phyloP scores from a whole-genome alignment of 352 stramenopile species.

The Globisporangium acanthophoron region DNA sequence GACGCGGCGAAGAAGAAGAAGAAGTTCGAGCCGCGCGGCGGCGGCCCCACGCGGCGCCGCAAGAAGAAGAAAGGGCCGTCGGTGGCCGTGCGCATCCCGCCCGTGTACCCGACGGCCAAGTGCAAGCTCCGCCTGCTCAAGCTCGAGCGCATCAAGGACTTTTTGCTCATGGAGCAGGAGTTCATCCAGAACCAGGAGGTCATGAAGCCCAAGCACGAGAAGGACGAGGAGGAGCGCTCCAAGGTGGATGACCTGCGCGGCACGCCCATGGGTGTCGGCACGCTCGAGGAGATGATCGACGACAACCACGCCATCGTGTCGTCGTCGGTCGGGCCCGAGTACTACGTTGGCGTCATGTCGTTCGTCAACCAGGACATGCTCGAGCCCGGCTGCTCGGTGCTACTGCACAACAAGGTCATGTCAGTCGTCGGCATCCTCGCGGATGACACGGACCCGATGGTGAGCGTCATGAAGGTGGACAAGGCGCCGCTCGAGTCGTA shows the following conservation, averaged over 20 bases:
- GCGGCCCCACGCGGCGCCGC: conserved; percentile 81
- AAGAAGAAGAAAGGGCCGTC: conserved; percentile 92
- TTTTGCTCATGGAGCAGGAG: conserved; percentile 99
- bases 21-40: conserved; percentile 89
- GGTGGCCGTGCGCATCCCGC: conserved; percentile 84
- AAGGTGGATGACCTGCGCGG: conserved; percentile 99
- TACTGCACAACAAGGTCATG: conserved; percentile 99
- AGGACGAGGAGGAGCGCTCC: conserved; percentile 97
- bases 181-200: conserved; percentile 99
- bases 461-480: conserved; percentile 99
- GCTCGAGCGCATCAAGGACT: conserved; percentile 99
- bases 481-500: conserved; percentile 99
- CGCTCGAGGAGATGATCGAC: conserved; percentile 99
- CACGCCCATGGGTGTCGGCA: conserved; percentile 97
- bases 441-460: conserved; percentile 99
- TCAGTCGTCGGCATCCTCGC: conserved; percentile 98
- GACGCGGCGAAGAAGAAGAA: conserved; percentile 93
- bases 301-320: conserved; percentile 99
- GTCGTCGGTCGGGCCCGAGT: conserved; percentile 97
- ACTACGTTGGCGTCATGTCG: conserved; percentile 99
- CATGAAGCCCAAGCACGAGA: conserved; percentile 99
- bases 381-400: conserved; percentile 96
- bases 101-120: conserved; percentile 96
- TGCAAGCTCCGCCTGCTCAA: conserved; percentile 99
- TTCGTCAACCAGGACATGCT: conserved; percentile 99